Base-by-base conservation (phyloP, 768 basidiomycete species). In the Hericium rajendrae region DNA sequence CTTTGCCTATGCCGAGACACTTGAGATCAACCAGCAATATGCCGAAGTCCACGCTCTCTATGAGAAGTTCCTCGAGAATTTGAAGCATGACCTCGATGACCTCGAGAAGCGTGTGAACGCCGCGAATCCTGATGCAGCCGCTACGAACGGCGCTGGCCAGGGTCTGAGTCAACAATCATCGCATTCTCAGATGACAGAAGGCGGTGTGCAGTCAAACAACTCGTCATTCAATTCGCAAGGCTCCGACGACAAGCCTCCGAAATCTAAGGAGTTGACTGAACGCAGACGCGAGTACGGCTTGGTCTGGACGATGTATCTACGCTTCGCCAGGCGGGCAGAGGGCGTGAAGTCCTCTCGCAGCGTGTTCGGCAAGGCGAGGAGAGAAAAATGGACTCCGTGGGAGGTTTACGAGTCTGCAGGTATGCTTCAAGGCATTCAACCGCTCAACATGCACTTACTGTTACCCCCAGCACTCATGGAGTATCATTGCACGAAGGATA, bases 391-490 rank as follows among this genome's bases (percentile, higher is more conserved):
- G 81, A 80, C 80, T 2, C 78, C 90, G 15, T 98, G 97, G 97
- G 88, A 94, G 65, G 88, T 92, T 0, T 95, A 86, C 64, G 94
- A 98, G 69, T 88, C 94, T 46, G 85, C 91, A 55, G 94, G 94
- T 94, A 60, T 38, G 77, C 68, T 52, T 12, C 9, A 20, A 12
- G n/a, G 28, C 28, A 20, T 41, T 13, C 32, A 13, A 26, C 37
- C 3, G 26, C 10, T 20, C 28, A 28, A 48, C 10, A 54, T 69
- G 37, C 57, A 50, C 16, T 57, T 41, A 11, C 18, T 51, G 11
- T 22, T 43, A n/a, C 54, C 58, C 53, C 16, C 67, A 94, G 97
- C 97, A 0, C 68, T 94, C 63, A 90, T 95, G 83, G 97, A 98
- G 69, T 97, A 97, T 66, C 93, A 97, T 68, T 81, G 81, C 67